Conservation (phyloP, 2,329 filamentous ascomycete species). For the Arthroderma uncinatum region DNA sequence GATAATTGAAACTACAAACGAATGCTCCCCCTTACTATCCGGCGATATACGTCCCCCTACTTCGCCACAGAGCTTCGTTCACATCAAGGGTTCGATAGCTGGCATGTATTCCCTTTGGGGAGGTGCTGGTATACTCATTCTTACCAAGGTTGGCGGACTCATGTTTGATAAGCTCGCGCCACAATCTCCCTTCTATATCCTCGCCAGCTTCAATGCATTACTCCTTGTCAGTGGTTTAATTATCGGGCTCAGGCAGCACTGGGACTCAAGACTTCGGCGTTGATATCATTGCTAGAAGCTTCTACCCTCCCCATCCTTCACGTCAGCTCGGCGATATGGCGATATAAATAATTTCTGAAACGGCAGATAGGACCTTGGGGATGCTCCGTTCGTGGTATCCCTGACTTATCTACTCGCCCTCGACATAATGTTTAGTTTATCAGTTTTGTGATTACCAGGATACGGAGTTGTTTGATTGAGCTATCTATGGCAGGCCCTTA, state of each 20-base stretch:
- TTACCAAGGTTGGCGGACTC: conserved; percentile 82
- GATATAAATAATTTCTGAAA: not conserved
- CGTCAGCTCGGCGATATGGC: not conserved
- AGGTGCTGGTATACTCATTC: conserved; percentile 74
- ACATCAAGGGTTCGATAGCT: conserved; percentile 84
- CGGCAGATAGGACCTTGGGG: not conserved
- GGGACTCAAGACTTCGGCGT: not conserved
- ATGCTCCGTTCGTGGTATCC: not conserved
- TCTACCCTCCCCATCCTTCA: not conserved
- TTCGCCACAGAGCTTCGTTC: conserved; percentile 29
- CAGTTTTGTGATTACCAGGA: not conserved
- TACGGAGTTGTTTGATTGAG: not conserved
- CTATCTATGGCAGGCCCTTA: not conserved
- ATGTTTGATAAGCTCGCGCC: conserved; percentile 66
- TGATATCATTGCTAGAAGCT: not conserved
- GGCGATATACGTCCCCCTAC: not conserved
- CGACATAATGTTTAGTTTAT: not conserved
- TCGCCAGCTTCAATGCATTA: conserved; percentile 74
- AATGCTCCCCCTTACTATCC: conserved; percentile 25
- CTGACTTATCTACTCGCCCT: not conserved
- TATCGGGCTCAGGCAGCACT: conserved; percentile 6
- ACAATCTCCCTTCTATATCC: conserved; percentile 85
- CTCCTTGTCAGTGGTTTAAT: conserved; percentile 41
- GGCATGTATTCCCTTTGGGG: conserved; percentile 89
- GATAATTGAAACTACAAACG: conserved; percentile 8